A percentile compares a stretch with the other conserved stretches of the same genome.
These are phyloP conservation scores for Primulina eburnea DNA, from an alignment of 257 asterid species.

Conservation along the genomic window DNA sequence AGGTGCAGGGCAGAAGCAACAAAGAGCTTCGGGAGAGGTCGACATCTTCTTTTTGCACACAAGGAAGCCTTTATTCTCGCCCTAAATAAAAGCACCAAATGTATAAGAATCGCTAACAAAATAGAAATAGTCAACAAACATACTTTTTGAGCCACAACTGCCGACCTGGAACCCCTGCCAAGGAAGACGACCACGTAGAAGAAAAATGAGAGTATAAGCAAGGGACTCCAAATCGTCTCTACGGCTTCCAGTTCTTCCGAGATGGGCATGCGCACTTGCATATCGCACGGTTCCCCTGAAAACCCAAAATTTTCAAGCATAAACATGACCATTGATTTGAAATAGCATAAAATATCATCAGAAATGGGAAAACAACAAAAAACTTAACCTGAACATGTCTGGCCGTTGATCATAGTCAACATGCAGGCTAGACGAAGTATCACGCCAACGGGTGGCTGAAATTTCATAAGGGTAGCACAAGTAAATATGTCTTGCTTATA, in stretches of 20 bases:
- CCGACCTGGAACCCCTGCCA: constrained; percentile 77
- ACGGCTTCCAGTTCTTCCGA: constrained; percentile 72
- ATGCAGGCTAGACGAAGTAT: constrained; percentile 48
- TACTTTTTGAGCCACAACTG: not conserved
- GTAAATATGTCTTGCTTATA: not conserved
- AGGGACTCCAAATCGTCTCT: constrained; percentile 81
- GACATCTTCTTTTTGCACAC: constrained; percentile 78
- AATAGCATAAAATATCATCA: not conserved
- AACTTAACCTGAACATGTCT: constrained; percentile 53
- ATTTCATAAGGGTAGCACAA: constrained; percentile 16
- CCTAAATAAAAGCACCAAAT: constrained; percentile 32
- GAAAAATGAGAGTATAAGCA: constrained; percentile 67
- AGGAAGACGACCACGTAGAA: constrained; percentile 64
- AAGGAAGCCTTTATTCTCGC: constrained; percentile 66
- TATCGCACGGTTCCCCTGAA: constrained; percentile 71
- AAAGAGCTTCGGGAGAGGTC: constrained; percentile 61
- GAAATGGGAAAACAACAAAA: not conserved
- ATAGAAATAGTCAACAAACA: not conserved
- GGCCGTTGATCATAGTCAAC: constrained; percentile 71
- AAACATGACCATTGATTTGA: not conserved
- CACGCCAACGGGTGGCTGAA: constrained; percentile 65
- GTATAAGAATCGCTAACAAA: constrained; percentile 10
- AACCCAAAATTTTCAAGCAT: constrained; percentile 1
- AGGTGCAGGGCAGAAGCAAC: constrained; percentile 63
- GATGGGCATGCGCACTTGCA: constrained; percentile 78